These are phyloP conservation scores for Globisporangium yorkense DNA, from an alignment of 352 stramenopile species.

Conservation along the genomic window DNA sequence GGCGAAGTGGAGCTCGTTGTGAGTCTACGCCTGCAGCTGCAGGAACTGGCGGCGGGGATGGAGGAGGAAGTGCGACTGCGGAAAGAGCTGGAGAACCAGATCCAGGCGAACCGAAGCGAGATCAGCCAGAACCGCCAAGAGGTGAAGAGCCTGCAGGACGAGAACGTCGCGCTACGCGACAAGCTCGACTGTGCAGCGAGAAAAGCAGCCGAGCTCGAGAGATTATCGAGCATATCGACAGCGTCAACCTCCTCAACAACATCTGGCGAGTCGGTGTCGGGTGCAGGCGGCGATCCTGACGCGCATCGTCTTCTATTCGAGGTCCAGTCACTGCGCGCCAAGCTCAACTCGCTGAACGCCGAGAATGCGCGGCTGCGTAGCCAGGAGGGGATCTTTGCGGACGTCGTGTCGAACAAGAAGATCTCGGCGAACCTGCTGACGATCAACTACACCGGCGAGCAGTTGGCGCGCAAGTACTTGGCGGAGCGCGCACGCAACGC, in stretches of 20 bases:
- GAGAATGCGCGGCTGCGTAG: constrained; percentile 54
- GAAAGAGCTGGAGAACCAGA: constrained; percentile 29
- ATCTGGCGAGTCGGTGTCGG: constrained; percentile 11
- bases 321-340: constrained; percentile 47
- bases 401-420: constrained; percentile 34
- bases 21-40: constrained; percentile 41
- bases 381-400: constrained; percentile 31
- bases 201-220: constrained; percentile 40
- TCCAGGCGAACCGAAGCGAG: constrained; percentile 43
- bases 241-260: constrained; percentile 20
- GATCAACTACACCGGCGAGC: constrained; percentile 54
- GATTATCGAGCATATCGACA: constrained; percentile 28
- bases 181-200: constrained; percentile 45
- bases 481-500: constrained; percentile 78
- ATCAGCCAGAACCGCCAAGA: constrained; percentile 49
- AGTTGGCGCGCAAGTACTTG: constrained; percentile 85
- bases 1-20: constrained; percentile 32
- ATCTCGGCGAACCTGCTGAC: constrained; percentile 62
- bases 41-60: constrained; percentile 33
- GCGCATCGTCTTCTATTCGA: constrained; percentile 29
- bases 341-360: constrained; percentile 41
- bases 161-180: constrained; percentile 43
- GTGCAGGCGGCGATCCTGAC: constrained; percentile 8
- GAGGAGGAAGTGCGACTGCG: constrained; percentile 28
- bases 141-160: constrained; percentile 40